phyloP scores from a whole-genome alignment of 2,329 filamentous ascomycete species.

The Verticillium tricorpus region DNA sequence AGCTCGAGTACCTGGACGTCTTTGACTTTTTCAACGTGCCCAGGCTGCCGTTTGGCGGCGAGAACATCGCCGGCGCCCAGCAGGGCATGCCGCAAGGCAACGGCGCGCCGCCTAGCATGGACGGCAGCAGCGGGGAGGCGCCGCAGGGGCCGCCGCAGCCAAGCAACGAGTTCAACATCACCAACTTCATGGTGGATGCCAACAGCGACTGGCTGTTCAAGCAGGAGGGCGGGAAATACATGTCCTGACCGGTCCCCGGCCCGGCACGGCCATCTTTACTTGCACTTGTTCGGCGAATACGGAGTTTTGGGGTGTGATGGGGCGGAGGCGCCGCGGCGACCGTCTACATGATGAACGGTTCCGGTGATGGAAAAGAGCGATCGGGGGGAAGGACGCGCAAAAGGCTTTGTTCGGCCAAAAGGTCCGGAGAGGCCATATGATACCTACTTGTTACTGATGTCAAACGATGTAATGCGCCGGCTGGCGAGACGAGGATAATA shows the following conservation, averaged over 20 bases:
- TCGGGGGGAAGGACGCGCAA: not conserved
- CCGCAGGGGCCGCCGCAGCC: conserved; percentile 16
- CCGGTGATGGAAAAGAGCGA: not conserved
- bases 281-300: not conserved
- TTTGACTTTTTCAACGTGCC: conserved; percentile 96
- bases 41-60: conserved; percentile 52
- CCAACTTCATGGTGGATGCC: conserved; percentile 71
- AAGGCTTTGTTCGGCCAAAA: not conserved
- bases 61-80: conserved; percentile 17
- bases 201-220: conserved; percentile 73
- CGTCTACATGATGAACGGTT: not conserved
- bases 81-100: conserved; percentile 14
- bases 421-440: not conserved
- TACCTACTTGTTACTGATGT: not conserved
- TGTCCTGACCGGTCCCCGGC: conserved; percentile 1
- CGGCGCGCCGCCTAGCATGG: conserved; percentile 10
- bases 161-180: conserved; percentile 68
- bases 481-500: not conserved
- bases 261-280: not conserved
- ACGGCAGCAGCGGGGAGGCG: conserved; percentile 15
- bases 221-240: conserved; percentile 30
- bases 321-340: not conserved
- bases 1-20: conserved; percentile 85
- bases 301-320: not conserved
- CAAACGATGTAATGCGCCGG: not conserved